A percentile compares a stretch with the other conserved stretches of the same genome.
Evolutionary conservation across 805 yeast genomes (phyloP).

Genomic region (Jamesozyma lodderae): DNA sequence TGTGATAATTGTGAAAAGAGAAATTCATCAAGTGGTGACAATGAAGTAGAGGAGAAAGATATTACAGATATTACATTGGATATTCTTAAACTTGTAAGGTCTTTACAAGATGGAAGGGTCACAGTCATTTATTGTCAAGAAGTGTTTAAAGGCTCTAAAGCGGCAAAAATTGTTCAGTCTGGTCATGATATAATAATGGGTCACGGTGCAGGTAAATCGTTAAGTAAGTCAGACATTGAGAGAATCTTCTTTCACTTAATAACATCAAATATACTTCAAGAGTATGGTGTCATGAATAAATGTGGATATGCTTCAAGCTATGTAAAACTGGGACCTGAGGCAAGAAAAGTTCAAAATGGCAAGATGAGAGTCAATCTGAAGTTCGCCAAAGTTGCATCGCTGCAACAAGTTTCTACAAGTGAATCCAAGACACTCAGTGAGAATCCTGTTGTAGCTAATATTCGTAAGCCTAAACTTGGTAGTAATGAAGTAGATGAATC

Average conservation of each 20-base stretch:
- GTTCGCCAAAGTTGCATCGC: slow-evolving; percentile 30
- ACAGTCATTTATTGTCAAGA: slow-evolving; percentile 79
- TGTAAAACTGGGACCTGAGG: slow-evolving; percentile 51
- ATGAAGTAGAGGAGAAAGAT: slow-evolving; percentile 47
- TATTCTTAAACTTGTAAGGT: slow-evolving; percentile 50
- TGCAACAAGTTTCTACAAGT: too few relatives aligned
- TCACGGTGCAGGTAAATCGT: slow-evolving; percentile 62
- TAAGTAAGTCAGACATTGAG: slow-evolving; percentile 65
- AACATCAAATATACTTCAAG: slow-evolving; percentile 55
- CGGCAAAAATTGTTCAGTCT: slow-evolving; percentile 48
- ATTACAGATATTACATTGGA: slow-evolving; percentile 55
- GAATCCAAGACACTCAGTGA: too few relatives aligned
- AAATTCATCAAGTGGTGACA: slow-evolving; percentile 12
- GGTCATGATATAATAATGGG: slow-evolving; percentile 53
- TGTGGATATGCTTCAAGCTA: slow-evolving; percentile 80
- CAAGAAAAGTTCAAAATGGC: slow-evolving; percentile 40
- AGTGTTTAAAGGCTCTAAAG: slow-evolving; percentile 63
- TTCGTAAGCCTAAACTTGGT: too few relatives aligned
- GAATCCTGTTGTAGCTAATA: too few relatives aligned
- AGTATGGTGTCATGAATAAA: slow-evolving; percentile 60
- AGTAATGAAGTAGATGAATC: too few relatives aligned
- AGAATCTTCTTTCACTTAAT: slow-evolving; percentile 74
- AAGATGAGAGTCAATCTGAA: slow-evolving; percentile 41
- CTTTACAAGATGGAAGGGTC: slow-evolving; percentile 49
- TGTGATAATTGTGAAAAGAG: slow-evolving; percentile 78